Conservation (phyloP, 768 basidiomycete genomes). For the Lentinula edodes region DNA sequence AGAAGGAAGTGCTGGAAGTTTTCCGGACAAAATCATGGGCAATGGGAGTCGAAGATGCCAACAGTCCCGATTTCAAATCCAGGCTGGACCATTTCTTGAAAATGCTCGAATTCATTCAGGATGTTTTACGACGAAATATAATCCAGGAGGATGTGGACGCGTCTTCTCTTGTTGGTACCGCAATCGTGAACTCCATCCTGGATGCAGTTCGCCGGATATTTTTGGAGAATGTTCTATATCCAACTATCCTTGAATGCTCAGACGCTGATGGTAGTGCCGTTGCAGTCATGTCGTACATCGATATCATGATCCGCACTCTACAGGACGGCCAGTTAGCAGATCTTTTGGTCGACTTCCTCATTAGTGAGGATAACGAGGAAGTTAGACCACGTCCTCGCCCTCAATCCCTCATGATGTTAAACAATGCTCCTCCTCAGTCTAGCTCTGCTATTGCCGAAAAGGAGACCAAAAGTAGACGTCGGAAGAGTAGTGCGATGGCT, state of each 20-base stretch:
- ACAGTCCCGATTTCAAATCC: conserved; percentile 66
- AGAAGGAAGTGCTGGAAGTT: conserved; percentile 43
- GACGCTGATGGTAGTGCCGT: conserved; percentile 92
- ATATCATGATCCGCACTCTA: conserved; percentile 78
- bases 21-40: conserved; percentile 46
- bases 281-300: conserved; percentile 93
- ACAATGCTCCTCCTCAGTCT: conserved; percentile 27
- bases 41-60: conserved; percentile 73
- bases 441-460: conserved; percentile 27
- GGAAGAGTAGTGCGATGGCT: conserved; percentile 89
- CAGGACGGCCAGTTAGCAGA: conserved; percentile 63
- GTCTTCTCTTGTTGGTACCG: conserved; percentile 64
- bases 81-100: conserved; percentile 88
- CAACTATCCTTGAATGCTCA: conserved; percentile 90
- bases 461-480: conserved; percentile 43
- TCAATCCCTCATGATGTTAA: conserved; percentile 39
- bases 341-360: conserved; percentile 71
- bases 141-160: conserved; percentile 46
- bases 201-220: conserved; percentile 82
- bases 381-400: conserved; percentile 35
- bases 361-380: conserved; percentile 81
- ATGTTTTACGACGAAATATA: conserved; percentile 70
- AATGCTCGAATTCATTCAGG: conserved; percentile 86
- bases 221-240: conserved; percentile 89
- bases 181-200: conserved; percentile 79